These are phyloP conservation scores for Coemansia sp. DNA, from an alignment of 192 early-diverging fungal genomes.

Conservation along the genomic window DNA sequence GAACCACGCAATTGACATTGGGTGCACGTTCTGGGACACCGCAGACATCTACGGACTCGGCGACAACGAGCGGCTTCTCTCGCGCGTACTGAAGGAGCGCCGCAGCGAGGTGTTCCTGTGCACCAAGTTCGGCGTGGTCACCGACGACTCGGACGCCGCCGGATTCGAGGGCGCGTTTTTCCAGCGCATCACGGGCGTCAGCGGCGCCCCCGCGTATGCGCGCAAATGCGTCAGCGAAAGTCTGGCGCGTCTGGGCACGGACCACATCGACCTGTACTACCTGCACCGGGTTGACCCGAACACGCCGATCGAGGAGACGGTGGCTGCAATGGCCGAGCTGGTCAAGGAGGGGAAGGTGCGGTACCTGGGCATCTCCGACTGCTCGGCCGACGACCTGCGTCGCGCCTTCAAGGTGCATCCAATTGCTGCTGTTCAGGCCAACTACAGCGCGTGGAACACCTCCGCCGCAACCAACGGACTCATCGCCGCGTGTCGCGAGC, in stretches of 20 bases:
- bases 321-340: conserved; percentile 66
- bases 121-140: too few species aligned
- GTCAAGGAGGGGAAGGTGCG: conserved; percentile 68
- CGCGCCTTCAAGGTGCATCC: conserved; percentile 68
- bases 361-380: conserved; percentile 63
- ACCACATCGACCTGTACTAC: conserved; percentile 66
- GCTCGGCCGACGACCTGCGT: conserved; percentile 60
- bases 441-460: conserved; percentile 59
- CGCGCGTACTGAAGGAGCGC: too few species aligned
- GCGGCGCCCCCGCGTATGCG: conserved; percentile 55
- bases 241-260: conserved; percentile 10
- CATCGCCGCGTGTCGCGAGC: conserved; percentile 68
- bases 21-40: conserved; percentile 62
- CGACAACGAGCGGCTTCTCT: conserved; percentile 59
- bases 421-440: conserved; percentile 57
- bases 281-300: conserved; percentile 62
- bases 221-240: conserved; percentile 31
- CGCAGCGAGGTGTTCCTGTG: too few species aligned
- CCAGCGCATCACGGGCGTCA: conserved; percentile 15
- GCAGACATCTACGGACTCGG: conserved; percentile 60
- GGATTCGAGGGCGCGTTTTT: conserved; percentile 41
- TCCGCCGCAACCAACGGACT: conserved; percentile 67
- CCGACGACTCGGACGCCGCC: too few species aligned
- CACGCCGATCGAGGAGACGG: conserved; percentile 64
- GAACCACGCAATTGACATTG: too few species aligned